A percentile compares a stretch with the other conserved stretches of the same genome.
Conservation (phyloP, 2,329 filamentous ascomycete species). For the Colletotrichum musae region DNA sequence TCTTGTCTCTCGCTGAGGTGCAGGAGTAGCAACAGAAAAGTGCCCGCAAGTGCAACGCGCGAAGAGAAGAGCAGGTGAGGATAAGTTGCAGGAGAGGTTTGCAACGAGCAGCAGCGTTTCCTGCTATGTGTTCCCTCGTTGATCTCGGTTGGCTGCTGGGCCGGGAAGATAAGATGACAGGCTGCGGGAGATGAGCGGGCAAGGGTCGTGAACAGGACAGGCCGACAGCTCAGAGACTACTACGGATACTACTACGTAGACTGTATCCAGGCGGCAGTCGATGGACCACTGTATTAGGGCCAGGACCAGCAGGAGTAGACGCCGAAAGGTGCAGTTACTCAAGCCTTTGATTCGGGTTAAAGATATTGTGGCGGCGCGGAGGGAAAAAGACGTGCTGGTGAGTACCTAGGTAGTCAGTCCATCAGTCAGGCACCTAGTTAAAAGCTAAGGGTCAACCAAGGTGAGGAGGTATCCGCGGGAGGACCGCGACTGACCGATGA, state of each 20-base stretch:
- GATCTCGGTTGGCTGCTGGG: constrained; percentile 31
- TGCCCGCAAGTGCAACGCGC: neutral
- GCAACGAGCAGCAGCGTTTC: constrained; percentile 1
- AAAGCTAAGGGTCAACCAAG: no score
- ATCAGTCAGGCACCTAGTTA: no score
- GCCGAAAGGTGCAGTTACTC: neutral
- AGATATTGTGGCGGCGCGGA: no score
- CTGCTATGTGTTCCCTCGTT: constrained; percentile 20
- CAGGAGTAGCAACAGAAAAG: constrained; percentile 25
- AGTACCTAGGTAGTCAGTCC: no score
- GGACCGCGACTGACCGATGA: no score
- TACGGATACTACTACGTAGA: neutral
- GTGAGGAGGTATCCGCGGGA: neutral
- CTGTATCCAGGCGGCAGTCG: constrained; percentile 23
- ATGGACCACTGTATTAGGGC: constrained; percentile 6
- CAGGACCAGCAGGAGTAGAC: neutral
- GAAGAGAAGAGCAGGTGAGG: constrained; percentile 13
- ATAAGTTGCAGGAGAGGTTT: constrained; percentile 10
- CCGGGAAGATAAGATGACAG: constrained; percentile 37
- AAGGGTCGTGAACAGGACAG: constrained; percentile 18
- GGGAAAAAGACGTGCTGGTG: no score
- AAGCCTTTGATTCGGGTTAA: no score
- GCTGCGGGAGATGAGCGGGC: constrained; percentile 38
- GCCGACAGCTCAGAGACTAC: constrained; percentile 14
- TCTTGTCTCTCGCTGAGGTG: constrained; percentile 40